phyloP scores from a whole-genome alignment of 164 flowering plant species.

The Macadamia tetraphylla region DNA sequence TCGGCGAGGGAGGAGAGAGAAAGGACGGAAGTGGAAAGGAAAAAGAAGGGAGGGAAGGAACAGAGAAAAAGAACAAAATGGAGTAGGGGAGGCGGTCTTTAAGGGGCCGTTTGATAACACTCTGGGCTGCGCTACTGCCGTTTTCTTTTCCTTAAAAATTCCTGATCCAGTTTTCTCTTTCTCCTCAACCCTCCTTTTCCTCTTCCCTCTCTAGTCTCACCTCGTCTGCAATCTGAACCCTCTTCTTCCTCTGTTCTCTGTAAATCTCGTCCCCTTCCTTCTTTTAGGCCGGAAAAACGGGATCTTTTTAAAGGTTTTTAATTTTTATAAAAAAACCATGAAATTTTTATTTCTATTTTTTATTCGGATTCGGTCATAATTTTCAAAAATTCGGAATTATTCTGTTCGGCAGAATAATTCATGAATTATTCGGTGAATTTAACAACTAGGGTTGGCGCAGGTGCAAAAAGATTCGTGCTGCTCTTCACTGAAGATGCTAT shows the following conservation, averaged over 20 bases:
- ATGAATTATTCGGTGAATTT: no score
- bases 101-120: conserved; percentile 7
- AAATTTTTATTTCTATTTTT: no score
- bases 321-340: no score
- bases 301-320: no score
- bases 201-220: no score
- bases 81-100: not conserved
- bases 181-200: not conserved
- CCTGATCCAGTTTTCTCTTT: not conserved
- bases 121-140: conserved; percentile 4
- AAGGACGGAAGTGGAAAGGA: not conserved
- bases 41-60: not conserved
- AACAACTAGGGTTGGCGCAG: no score
- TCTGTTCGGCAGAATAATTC: no score
- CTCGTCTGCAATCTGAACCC: not conserved
- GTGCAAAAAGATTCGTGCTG: no score
- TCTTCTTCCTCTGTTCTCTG: conserved; percentile 4
- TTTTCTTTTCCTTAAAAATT: conserved; percentile 9
- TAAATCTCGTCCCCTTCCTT: conserved; percentile 16
- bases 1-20: not conserved
- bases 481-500: no score
- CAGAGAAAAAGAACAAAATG: not conserved
- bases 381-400: no score
- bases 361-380: no score
- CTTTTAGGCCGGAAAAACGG: no score